Percentiles rank a stretch among this genome's conserved stretches.
phyloP scores from a whole-genome alignment of 106 monocot genomes.

The Iris macrosiphon region DNA sequence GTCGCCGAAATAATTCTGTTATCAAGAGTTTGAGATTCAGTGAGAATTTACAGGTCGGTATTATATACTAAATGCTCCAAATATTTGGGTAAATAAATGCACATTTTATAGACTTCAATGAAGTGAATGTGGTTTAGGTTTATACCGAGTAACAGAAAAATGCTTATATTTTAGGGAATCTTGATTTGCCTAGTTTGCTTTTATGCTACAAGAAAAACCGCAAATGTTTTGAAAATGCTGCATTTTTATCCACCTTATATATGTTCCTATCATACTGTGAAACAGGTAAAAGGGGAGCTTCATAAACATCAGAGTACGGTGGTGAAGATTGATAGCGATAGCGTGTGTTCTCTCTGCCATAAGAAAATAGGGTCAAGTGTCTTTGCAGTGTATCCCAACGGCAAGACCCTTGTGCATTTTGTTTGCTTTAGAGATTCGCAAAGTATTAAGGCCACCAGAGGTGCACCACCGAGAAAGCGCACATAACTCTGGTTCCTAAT shows the following conservation, averaged over 20 bases:
- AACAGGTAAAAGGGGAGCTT: conserved; percentile 84
- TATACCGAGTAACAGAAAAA: no score
- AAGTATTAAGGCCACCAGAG: conserved; percentile 44
- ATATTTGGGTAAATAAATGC: not conserved
- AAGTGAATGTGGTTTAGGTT: no score
- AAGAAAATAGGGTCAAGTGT: conserved; percentile 92
- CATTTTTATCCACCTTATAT: no score
- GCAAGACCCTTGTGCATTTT: conserved; percentile 95
- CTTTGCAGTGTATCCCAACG: conserved; percentile 94
- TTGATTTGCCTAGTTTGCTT: not conserved
- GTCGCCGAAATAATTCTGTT: conserved; percentile 66
- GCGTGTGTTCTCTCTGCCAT: conserved; percentile 83
- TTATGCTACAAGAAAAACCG: not conserved
- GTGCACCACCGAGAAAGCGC: conserved; percentile 12
- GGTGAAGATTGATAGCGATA: conserved; percentile 82
- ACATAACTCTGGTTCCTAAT: no score
- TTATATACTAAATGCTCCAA: not conserved
- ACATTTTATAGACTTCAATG: no score
- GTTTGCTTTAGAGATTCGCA: conserved; percentile 90
- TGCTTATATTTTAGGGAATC: no score
- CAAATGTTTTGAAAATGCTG: no score
- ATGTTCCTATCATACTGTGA: no score
- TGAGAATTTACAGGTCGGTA: conserved; percentile 84
- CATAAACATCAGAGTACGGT: conserved; percentile 51
- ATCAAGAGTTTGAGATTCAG: conserved; percentile 77